Conservation (phyloP, 2,329 filamentous ascomycete genomes). For the Monilinia polystroma region DNA sequence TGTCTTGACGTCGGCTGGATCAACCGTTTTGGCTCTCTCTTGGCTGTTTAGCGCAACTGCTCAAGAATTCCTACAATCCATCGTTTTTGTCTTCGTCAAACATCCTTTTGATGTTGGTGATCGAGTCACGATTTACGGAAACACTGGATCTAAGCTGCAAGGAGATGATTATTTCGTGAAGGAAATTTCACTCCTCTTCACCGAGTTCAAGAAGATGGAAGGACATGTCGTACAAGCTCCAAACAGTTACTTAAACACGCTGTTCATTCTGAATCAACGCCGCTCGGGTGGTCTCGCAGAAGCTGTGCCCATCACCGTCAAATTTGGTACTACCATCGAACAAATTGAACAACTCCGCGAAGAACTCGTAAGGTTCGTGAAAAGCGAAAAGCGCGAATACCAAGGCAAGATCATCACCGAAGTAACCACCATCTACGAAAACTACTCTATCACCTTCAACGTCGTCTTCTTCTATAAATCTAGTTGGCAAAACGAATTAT, state of each 20-base stretch:
- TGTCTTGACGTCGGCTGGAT: constrained; percentile 85
- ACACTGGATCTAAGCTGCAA: constrained; percentile 71
- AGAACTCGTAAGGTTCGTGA: constrained; percentile 79
- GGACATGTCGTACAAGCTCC: constrained; percentile 94
- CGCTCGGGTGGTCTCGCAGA: constrained; percentile 87
- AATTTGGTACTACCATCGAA: constrained; percentile 80
- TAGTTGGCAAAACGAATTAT: constrained; percentile 91
- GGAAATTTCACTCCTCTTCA: constrained; percentile 88
- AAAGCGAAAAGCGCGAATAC: constrained; percentile 84
- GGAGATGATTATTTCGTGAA: constrained; percentile 97
- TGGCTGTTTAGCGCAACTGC: constrained; percentile 93
- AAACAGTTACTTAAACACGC: constrained; percentile 86
- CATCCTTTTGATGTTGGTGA: constrained; percentile 97
- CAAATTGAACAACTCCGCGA: constrained; percentile 80
- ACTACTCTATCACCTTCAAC: constrained; percentile 83
- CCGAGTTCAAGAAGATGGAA: constrained; percentile 98
- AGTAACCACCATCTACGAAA: constrained; percentile 74
- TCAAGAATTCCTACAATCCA: constrained; percentile 89
- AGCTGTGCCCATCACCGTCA: constrained; percentile 78
- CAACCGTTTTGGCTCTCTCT: constrained; percentile 80
- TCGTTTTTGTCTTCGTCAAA: constrained; percentile 95
- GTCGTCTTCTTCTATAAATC: constrained; percentile 97
- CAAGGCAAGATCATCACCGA: constrained; percentile 84
- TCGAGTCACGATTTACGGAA: constrained; percentile 87
- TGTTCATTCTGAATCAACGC: constrained; percentile 94